These are phyloP conservation scores for Ogataea glucozyma DNA, from an alignment of 805 yeast species.

Conservation along the genomic window DNA sequence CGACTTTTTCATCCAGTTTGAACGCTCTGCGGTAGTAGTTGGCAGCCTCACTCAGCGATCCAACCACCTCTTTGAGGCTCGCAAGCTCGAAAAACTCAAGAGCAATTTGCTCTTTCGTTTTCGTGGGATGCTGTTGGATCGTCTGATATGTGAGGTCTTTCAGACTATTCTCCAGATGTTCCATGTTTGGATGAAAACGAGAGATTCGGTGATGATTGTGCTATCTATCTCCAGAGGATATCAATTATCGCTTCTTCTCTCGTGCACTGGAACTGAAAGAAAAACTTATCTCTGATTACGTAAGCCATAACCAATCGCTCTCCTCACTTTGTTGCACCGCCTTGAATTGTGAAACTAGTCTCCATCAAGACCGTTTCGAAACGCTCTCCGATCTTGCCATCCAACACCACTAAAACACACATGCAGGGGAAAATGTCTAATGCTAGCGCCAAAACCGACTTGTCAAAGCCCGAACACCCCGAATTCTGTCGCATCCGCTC, in stretches of 20 bases:
- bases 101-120: slow-evolving; percentile 44
- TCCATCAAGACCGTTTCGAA: slow-evolving; percentile 9
- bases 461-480: too few relatives aligned
- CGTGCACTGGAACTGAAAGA: too few relatives aligned
- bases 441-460: too few relatives aligned
- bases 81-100: slow-evolving; percentile 68
- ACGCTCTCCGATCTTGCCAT: too few relatives aligned
- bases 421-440: too few relatives aligned
- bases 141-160: slow-evolving; percentile 27
- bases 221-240: neutral
- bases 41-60: slow-evolving; percentile 82
- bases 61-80: slow-evolving; percentile 67
- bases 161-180: slow-evolving; percentile 25
- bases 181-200: neutral
- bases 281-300: too few relatives aligned
- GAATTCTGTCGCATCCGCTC: too few relatives aligned
- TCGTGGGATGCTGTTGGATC: slow-evolving; percentile 33
- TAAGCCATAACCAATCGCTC: too few relatives aligned
- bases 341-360: neutral
- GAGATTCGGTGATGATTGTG: neutral
- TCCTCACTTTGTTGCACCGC: too few relatives aligned
- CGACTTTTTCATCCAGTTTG: slow-evolving; percentile 60
- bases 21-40: slow-evolving; percentile 70
- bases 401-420: too few relatives aligned
- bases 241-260: too few relatives aligned